These are phyloP conservation scores for Striga hermonthica DNA, from an alignment of 305 asterid genomes.

Conservation along the genomic window DNA sequence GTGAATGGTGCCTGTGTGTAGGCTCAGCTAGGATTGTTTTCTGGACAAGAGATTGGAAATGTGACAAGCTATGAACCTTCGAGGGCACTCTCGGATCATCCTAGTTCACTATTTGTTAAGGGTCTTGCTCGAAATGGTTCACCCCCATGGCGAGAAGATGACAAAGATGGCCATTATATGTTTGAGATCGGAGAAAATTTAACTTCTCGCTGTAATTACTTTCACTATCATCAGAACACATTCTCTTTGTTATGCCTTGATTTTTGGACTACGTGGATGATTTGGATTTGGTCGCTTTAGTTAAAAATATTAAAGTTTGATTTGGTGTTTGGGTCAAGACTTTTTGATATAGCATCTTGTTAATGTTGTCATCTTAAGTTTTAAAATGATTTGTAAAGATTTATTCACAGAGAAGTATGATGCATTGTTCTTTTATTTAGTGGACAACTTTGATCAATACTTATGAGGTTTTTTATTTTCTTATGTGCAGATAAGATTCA, in stretches of 20 bases:
- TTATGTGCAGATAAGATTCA: conserved; percentile 67
- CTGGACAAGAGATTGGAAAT: conserved; percentile 81
- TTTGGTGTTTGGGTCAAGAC: neutral
- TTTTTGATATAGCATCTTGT: neutral
- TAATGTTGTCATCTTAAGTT: neutral
- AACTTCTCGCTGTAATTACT: conserved; percentile 92
- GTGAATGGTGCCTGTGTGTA: conserved; percentile 86
- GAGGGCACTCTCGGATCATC: conserved; percentile 52
- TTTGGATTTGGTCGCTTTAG: neutral
- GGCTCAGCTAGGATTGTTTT: conserved; percentile 89
- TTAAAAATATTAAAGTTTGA: neutral
- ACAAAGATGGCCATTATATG: conserved; percentile 94
- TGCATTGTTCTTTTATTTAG: neutral
- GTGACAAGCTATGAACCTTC: conserved; percentile 71
- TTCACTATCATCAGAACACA: conserved; percentile 40
- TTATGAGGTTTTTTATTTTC: conserved; percentile 3
- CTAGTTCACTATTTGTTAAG: conserved; percentile 61
- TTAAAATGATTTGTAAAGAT: neutral
- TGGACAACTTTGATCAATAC: neutral
- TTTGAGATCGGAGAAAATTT: conserved; percentile 96
- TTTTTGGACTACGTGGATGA: neutral
- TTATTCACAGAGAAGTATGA: neutral
- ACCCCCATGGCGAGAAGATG: conserved; percentile 89
- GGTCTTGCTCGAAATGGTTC: conserved; percentile 72
- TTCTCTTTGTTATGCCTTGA: conserved; percentile 25